Evolutionary conservation across 2,329 filamentous ascomycete genomes (phyloP), one percentile per base, ranked within the genome.

Genomic region (Sporothrix euskadiensis): DNA sequence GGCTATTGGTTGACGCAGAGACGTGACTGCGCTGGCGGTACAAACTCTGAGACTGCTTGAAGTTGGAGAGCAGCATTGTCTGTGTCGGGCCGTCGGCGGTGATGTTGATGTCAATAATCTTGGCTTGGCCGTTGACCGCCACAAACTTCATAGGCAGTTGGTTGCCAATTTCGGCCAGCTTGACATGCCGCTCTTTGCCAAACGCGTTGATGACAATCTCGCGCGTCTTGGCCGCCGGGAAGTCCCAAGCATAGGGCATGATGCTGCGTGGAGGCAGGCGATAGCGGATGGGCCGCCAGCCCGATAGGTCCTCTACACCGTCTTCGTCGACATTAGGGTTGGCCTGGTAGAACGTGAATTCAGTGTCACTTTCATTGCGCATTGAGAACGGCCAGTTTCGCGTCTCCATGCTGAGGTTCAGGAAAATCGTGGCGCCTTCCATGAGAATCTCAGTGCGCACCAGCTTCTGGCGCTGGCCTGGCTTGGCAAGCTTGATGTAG

Each of bases 191-290:
- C 80, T 98, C 94, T 79, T 91, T 93, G 75, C 90, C 90, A 78
- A 91, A 90, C 8, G 91, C 91, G 71, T 86, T 90, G 79, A 99
- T 89, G 69, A 98, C 90, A 54, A 99, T 88, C 80, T 98, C 96
- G 79, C 96, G 97, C 83, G 93, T 92, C 83, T 97, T 98, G n/a
- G 94, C 94, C 0, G 96, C 95, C 0, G 96, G 97, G 82, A 97
- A 99, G 80, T 99, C 97, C 96, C 96, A 99, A 1, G 96, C 95
- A 79, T 99, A 99, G 0, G 97, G 96, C 96, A 99, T 99, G 81
- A 99, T 98, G 81, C 95, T 98, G 74, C 96, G 88, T 14, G 95
- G 91, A 1, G 97, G 97, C 41, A 99, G 85, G 44, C 95, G 91
- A 82, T 99, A 99, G 71, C 94, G 88, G 75, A 99, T 93, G 1